These are phyloP conservation scores for Globisporangium irregulare DNA, from an alignment of 352 stramenopile genomes.

Conservation along the genomic window DNA sequence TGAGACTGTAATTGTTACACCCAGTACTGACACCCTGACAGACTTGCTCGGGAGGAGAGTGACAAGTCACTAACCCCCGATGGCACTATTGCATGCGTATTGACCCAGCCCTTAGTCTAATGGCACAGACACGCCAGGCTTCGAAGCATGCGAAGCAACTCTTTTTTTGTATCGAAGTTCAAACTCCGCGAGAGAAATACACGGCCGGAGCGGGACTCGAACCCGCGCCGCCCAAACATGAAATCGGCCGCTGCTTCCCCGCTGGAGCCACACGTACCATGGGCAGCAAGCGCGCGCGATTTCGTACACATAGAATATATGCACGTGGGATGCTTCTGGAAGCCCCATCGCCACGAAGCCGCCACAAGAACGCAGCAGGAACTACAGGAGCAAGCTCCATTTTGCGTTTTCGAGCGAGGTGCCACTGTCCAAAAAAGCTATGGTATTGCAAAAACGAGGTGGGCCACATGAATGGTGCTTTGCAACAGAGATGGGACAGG, in stretches of 20 bases:
- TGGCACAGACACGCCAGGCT: conserved; percentile 85
- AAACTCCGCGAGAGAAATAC: conserved; percentile 13
- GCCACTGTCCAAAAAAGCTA: background rate
- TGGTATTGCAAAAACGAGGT: background rate
- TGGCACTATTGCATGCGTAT: conserved; percentile 75
- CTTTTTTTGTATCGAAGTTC: background rate
- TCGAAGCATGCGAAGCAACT: conserved; percentile 68
- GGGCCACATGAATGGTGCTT: background rate
- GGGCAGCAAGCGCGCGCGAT: background rate
- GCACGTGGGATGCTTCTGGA: background rate
- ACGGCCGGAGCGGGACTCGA: conserved; percentile 43
- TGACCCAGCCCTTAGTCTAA: conserved; percentile 91
- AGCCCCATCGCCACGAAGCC: background rate
- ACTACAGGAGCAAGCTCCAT: background rate
- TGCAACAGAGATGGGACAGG: background rate
- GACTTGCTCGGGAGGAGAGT: conserved; percentile 16
- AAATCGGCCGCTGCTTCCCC: conserved; percentile 9
- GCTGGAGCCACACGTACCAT: conserved; percentile 11
- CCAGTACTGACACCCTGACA: conserved; percentile 88
- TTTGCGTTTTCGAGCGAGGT: background rate
- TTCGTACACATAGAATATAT: conserved; percentile 9
- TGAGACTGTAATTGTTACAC: conserved; percentile 54
- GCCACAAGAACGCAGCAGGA: background rate
- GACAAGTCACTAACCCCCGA: conserved; percentile 5
- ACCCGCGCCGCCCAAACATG: conserved; percentile 34